phyloP scores from a whole-genome alignment of 371 early-diverging fungal genomes.

The Circinella minor region DNA sequence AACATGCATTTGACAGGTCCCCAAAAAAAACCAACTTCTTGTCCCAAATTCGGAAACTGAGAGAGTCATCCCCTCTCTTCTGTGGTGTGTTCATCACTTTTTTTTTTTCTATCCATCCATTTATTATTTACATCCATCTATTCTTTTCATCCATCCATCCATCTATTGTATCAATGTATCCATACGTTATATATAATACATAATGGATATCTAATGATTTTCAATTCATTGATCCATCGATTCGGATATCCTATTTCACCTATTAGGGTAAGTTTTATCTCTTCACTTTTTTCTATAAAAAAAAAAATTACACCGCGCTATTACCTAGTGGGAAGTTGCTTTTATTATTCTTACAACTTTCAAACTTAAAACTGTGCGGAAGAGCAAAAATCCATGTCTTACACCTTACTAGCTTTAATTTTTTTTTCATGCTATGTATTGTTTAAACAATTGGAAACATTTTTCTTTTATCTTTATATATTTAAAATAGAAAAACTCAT shows the following conservation, averaged over 20 bases:
- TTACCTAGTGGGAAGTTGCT: slow-evolving; percentile 2
- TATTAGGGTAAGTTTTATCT: background rate
- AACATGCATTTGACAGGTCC: too few species aligned
- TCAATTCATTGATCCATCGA: too few species aligned
- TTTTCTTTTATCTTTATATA: background rate
- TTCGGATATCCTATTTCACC: background rate
- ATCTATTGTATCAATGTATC: slow-evolving; percentile 2
- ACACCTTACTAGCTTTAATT: background rate
- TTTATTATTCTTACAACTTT: background rate
- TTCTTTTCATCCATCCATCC: slow-evolving; percentile 3
- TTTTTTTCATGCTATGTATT: background rate
- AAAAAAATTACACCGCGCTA: background rate
- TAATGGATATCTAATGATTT: background rate
- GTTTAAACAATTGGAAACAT: slow-evolving; percentile 9
- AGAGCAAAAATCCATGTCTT: slow-evolving; percentile 9
- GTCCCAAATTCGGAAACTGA: too few species aligned
- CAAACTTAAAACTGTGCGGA: slow-evolving; percentile 6
- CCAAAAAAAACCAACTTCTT: too few species aligned
- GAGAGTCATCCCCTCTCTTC: too few species aligned
- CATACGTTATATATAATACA: background rate
- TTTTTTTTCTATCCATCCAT: background rate
- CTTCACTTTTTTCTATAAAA: background rate
- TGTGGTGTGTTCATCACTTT: too few species aligned
- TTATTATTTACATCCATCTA: background rate
- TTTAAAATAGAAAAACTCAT: too few species aligned